Evolutionary conservation across 495 filamentous ascomycete genomes (phyloP).

Genomic region (Delitschia confertaspora): DNA sequence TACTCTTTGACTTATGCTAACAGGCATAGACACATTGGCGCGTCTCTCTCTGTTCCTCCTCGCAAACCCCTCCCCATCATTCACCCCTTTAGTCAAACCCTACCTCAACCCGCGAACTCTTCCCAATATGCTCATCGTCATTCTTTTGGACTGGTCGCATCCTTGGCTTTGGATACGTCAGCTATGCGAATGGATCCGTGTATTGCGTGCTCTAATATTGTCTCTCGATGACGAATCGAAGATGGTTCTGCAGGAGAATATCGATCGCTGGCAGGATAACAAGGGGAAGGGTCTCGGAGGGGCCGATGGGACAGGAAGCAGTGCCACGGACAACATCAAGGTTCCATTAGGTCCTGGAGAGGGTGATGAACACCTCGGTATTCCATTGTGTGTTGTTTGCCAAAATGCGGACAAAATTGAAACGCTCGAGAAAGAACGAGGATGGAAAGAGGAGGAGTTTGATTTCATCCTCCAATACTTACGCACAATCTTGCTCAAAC

Average conservation of each 20-base stretch:
- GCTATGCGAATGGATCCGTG: slow-evolving; percentile 75
- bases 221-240: slow-evolving; percentile 68
- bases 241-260: slow-evolving; percentile 74
- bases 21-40: slow-evolving; percentile 65
- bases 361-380: slow-evolving; percentile 83
- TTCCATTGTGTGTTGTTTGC: slow-evolving; percentile 87
- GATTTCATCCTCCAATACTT: slow-evolving; percentile 85
- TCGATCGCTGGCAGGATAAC: slow-evolving; percentile 53
- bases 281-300: slow-evolving; percentile 37
- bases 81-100: slow-evolving; percentile 73
- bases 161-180: slow-evolving; percentile 90
- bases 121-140: slow-evolving; percentile 76
- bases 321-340: slow-evolving; percentile 44
- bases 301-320: slow-evolving; percentile 16
- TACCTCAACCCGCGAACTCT: slow-evolving; percentile 80
- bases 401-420: slow-evolving; percentile 92
- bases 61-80: slow-evolving; percentile 69
- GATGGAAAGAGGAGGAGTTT: slow-evolving; percentile 91
- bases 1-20: slow-evolving; percentile 1
- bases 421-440: slow-evolving; percentile 70
- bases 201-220: slow-evolving; percentile 65
- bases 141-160: slow-evolving; percentile 85
- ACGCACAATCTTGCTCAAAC: slow-evolving; percentile 75
- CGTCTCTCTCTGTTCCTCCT: slow-evolving; percentile 87
- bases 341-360: slow-evolving; percentile 82